These are phyloP conservation scores for Amphicarpaea edgeworthii DNA, from an alignment of 306 rosid species.

Conservation along the genomic window DNA sequence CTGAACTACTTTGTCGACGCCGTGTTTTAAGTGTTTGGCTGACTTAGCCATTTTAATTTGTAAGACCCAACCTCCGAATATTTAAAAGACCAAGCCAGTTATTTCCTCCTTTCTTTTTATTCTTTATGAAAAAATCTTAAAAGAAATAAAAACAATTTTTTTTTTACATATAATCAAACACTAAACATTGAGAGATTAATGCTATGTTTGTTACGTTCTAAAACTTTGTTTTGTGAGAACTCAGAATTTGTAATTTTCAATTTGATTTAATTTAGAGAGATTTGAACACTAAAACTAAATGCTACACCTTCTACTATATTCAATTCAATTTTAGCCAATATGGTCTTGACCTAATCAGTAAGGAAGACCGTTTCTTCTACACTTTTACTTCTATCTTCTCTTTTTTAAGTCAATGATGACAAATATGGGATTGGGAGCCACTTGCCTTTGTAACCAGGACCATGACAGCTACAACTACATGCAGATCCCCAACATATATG, in stretches of 20 bases:
- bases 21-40: background rate
- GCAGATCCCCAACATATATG: conserved; percentile 45
- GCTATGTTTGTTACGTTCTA: too few relatives aligned
- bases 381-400: conserved; percentile 24
- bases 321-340: background rate
- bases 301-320: too few relatives aligned
- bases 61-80: background rate
- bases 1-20: conserved; percentile 30
- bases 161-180: too few relatives aligned
- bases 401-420: conserved; percentile 52
- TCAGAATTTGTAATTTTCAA: too few relatives aligned
- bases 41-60: conserved; percentile 1
- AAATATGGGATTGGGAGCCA: conserved; percentile 42
- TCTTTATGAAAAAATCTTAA: too few relatives aligned
- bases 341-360: conserved; percentile 52
- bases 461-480: conserved; percentile 55
- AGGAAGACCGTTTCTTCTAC: conserved; percentile 22
- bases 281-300: too few relatives aligned
- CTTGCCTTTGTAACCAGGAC: conserved; percentile 57
- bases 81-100: too few relatives aligned
- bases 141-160: too few relatives aligned
- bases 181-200: too few relatives aligned
- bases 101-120: too few relatives aligned
- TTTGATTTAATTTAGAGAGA: too few relatives aligned
- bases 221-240: too few relatives aligned